Percentiles rank a stretch among this genome's conserved stretches.
Evolutionary conservation across 2,329 filamentous ascomycete species (phyloP).

Genomic region (Venturia nashicola): DNA sequence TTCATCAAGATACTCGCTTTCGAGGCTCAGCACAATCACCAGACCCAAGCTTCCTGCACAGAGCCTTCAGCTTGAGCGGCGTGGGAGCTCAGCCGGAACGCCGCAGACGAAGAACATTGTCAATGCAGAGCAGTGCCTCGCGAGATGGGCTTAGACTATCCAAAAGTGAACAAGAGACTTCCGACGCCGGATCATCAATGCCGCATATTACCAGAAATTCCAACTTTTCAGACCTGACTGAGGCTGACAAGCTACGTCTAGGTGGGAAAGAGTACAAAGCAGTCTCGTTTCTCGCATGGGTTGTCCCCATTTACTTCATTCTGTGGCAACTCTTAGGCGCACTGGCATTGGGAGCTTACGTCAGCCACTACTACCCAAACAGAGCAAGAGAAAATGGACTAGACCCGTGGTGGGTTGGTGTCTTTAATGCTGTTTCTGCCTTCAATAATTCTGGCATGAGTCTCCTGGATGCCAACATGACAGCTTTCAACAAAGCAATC

Average conservation of each 20-base stretch:
- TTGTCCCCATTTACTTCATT: conserved; percentile 50
- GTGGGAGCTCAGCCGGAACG: conserved; percentile 21
- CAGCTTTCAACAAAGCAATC: conserved; percentile 40
- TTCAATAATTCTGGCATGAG: conserved; percentile 65
- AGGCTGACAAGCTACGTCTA: conserved; percentile 42
- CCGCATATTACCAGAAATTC: conserved; percentile 36
- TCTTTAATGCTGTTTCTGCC: conserved; percentile 55
- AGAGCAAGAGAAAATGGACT: conserved; percentile 43
- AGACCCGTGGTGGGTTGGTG: conserved; percentile 56
- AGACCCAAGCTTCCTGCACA: conserved; percentile 12
- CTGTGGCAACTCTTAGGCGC: conserved; percentile 47
- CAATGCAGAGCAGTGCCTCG: not conserved
- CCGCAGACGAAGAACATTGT: not conserved
- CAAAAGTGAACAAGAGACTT: not conserved
- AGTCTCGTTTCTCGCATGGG: conserved; percentile 43
- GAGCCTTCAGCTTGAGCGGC: conserved; percentile 20
- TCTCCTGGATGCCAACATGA: conserved; percentile 53
- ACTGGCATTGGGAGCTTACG: conserved; percentile 50
- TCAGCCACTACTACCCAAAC: conserved; percentile 38
- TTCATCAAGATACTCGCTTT: not conserved
- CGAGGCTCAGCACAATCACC: not conserved
- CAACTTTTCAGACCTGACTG: conserved; percentile 41
- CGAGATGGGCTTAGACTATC: conserved; percentile 11
- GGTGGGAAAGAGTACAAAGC: conserved; percentile 55
- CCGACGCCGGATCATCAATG: not conserved